A percentile compares a stretch with the other conserved stretches of the same genome.
phyloP scores from a whole-genome alignment of 176 grass and related monocot genomes.

The Eragrostis curvula region DNA sequence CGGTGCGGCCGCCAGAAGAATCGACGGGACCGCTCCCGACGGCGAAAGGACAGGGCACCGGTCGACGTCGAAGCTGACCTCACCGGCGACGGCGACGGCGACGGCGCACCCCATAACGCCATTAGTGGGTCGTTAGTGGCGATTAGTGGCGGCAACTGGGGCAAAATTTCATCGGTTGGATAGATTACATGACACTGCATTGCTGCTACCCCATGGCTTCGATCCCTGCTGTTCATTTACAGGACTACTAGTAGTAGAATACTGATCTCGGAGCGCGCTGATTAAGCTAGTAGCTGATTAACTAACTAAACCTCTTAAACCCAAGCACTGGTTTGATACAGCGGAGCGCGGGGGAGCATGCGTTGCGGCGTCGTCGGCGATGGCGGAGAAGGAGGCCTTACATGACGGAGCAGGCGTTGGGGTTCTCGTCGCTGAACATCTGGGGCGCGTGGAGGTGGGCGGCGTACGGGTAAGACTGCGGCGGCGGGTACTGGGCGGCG shows the following conservation, averaged over 20 bases:
- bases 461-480: slow-evolving; percentile 38
- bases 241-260: background rate
- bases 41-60: background rate
- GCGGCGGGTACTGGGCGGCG: slow-evolving; percentile 43
- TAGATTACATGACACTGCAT: slow-evolving; percentile 26
- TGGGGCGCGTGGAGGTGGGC: slow-evolving; percentile 64
- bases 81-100: slow-evolving; percentile 42
- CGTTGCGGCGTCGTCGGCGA: background rate
- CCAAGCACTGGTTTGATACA: slow-evolving; percentile 24
- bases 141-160: background rate
- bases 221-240: slow-evolving; percentile 26
- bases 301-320: background rate
- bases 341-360: background rate
- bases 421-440: slow-evolving; percentile 99
- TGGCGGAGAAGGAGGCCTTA: slow-evolving; percentile 17
- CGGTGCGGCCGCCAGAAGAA: background rate
- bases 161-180: slow-evolving; percentile 43
- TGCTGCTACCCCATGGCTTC: slow-evolving; percentile 2
- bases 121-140: background rate
- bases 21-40: slow-evolving; percentile 21
- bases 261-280: slow-evolving; percentile 23
- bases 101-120: slow-evolving; percentile 4
- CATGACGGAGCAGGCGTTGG: slow-evolving; percentile 92
- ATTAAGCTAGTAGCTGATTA: slow-evolving; percentile 16
- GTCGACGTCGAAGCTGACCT: slow-evolving; percentile 33